phyloP scores from a whole-genome alignment of 176 grass and related monocot genomes.

The Saccharum officinarum region DNA sequence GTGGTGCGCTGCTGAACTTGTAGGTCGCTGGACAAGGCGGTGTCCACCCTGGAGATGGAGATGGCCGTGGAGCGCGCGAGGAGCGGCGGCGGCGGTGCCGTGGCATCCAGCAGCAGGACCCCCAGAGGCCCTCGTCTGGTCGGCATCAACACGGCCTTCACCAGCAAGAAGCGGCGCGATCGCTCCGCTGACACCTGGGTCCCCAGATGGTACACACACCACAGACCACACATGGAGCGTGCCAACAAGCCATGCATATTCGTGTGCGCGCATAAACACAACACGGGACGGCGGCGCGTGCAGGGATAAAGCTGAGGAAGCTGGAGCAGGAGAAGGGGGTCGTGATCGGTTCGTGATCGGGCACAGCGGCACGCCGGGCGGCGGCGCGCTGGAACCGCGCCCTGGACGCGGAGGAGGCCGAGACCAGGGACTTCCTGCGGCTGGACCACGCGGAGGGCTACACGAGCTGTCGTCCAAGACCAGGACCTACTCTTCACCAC shows the following conservation, averaged over 20 bases:
- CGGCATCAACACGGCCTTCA: slow-evolving; percentile 83
- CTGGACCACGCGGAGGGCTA: too few relatives aligned
- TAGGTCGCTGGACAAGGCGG: slow-evolving; percentile 72
- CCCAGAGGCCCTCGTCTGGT: slow-evolving; percentile 33
- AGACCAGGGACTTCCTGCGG: too few relatives aligned
- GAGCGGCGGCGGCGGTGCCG: slow-evolving; percentile 18
- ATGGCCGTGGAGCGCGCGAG: slow-evolving; percentile 58
- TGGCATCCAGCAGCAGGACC: not conserved
- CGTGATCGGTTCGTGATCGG: slow-evolving; percentile 96
- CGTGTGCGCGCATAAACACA: too few relatives aligned
- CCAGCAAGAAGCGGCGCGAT: slow-evolving; percentile 70
- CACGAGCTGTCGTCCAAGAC: too few relatives aligned
- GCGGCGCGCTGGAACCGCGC: slow-evolving; percentile 62
- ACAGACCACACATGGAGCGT: too few relatives aligned
- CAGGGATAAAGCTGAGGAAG: not conserved
- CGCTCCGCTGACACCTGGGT: slow-evolving; percentile 77
- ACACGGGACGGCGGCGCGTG: too few relatives aligned
- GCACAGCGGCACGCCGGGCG: slow-evolving; percentile 57
- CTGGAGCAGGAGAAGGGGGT: slow-evolving; percentile 87
- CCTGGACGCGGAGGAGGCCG: slow-evolving; percentile 23
- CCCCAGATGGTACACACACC: slow-evolving; percentile 40
- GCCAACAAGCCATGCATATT: too few relatives aligned
- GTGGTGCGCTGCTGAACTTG: not conserved
- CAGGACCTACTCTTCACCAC: too few relatives aligned
- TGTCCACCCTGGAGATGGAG: slow-evolving; percentile 77